Conservation (phyloP, 2,329 filamentous ascomycete species). For the Orbilia quercus region DNA sequence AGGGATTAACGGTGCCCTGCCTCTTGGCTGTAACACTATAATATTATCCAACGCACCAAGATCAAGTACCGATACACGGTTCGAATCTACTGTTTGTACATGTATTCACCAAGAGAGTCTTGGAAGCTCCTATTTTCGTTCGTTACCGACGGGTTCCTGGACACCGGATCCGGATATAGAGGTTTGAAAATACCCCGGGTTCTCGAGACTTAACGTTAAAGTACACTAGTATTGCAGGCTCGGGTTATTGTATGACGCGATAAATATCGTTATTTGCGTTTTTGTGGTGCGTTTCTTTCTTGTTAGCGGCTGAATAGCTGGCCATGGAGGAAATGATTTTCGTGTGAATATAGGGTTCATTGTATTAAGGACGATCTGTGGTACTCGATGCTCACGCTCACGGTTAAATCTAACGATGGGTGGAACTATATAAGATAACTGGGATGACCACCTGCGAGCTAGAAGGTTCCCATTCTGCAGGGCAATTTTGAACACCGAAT, state of each 20-base stretch:
- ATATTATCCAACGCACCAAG: conserved; percentile 19
- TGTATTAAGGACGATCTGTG: no score
- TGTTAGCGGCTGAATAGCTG: no score
- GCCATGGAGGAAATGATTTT: not conserved
- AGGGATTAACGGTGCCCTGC: conserved; percentile 44
- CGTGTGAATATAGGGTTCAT: no score
- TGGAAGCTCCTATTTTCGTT: conserved; percentile 6
- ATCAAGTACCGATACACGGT: not conserved
- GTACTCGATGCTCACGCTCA: no score
- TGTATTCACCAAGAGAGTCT: not conserved
- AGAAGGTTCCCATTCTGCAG: no score
- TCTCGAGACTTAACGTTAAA: conserved; percentile 37
- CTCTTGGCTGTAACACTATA: conserved; percentile 52
- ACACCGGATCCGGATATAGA: not conserved
- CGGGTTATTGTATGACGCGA: conserved; percentile 7
- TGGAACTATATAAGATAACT: no score
- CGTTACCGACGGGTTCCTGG: not conserved
- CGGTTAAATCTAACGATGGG: no score
- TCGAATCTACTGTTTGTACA: not conserved
- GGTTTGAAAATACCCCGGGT: conserved; percentile 31
- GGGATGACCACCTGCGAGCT: no score
- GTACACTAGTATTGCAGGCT: not conserved
- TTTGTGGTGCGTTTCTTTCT: not conserved
- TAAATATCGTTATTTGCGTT: not conserved
- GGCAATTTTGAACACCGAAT: no score